A percentile compares a stretch with the other conserved stretches of the same genome.
Conservation (phyloP, 768 basidiomycete genomes). For the Rhizopogon salebrosus region DNA sequence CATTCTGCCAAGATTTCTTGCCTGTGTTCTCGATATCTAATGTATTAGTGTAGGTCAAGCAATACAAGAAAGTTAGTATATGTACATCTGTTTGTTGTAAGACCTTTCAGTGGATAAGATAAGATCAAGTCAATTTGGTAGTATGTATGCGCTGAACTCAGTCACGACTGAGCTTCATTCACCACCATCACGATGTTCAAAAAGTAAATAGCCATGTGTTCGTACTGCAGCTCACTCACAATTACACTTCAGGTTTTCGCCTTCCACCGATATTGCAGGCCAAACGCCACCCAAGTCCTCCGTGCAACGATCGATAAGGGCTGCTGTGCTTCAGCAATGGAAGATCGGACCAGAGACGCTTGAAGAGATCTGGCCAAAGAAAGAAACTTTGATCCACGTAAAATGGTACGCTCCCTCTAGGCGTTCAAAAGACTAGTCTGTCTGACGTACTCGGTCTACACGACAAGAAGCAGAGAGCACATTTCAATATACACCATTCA, state of each 20-base stretch:
- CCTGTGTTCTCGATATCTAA: slow-evolving; percentile 29
- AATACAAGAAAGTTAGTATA: slow-evolving; percentile 16
- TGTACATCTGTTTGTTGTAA: neutral
- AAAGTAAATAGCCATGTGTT: slow-evolving; percentile 41
- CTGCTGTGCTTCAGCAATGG: slow-evolving; percentile 76
- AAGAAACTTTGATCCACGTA: slow-evolving; percentile 86
- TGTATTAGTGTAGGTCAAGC: slow-evolving; percentile 31
- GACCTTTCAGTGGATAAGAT: neutral
- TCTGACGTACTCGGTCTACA: slow-evolving; percentile 12
- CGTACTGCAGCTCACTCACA: slow-evolving; percentile 8
- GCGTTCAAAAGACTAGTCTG: slow-evolving; percentile 1
- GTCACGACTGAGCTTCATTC: neutral
- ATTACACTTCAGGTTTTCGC: slow-evolving; percentile 48
- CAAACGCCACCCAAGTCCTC: slow-evolving; percentile 93
- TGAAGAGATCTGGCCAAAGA: slow-evolving; percentile 97
- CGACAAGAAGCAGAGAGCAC: slow-evolving; percentile 78
- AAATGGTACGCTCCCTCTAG: slow-evolving; percentile 59
- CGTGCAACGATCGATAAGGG: slow-evolving; percentile 84
- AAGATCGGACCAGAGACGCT: slow-evolving; percentile 75
- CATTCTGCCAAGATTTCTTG: slow-evolving; percentile 22
- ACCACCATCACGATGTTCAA: slow-evolving; percentile 59
- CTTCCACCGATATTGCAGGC: slow-evolving; percentile 78
- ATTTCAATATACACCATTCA: slow-evolving; percentile 89
- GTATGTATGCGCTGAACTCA: slow-evolving; percentile 9
- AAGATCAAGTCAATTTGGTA: neutral